Conservation (phyloP, 495 filamentous ascomycete species). For the Aspergillus ellipticus region DNA sequence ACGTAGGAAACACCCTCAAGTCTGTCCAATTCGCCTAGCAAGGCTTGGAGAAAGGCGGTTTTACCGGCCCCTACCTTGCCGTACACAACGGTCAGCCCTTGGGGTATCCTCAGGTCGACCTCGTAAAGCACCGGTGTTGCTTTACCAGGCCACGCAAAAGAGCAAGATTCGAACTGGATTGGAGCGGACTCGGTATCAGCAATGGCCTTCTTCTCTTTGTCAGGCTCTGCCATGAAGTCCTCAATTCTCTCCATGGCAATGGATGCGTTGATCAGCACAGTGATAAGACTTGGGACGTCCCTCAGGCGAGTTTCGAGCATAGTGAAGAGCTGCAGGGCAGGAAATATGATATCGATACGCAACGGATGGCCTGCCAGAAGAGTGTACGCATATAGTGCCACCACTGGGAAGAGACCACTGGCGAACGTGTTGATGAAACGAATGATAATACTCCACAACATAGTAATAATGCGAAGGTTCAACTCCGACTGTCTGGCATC, state of each 20-base stretch:
- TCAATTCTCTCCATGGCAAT: constrained; percentile 77
- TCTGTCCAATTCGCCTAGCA: constrained; percentile 75
- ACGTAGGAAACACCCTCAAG: constrained; percentile 53
- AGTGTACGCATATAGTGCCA: constrained; percentile 76
- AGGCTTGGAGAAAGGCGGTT: constrained; percentile 70
- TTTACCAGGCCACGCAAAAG: constrained; percentile 74
- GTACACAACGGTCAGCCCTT: constrained; percentile 62
- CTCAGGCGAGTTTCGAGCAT: constrained; percentile 68
- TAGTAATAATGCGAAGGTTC: constrained; percentile 59
- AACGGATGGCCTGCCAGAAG: constrained; percentile 59
- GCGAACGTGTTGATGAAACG: constrained; percentile 59
- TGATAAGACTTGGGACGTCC: constrained; percentile 68
- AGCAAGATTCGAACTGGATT: constrained; percentile 57
- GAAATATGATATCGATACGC: constrained; percentile 75
- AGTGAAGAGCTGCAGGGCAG: constrained; percentile 71
- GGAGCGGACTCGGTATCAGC: constrained; percentile 24
- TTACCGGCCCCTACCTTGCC: constrained; percentile 81
- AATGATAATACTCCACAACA: constrained; percentile 56
- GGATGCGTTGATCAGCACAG: constrained; percentile 66
- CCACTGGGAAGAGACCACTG: constrained; percentile 69
- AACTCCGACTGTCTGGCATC: constrained; percentile 65
- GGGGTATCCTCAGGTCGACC: constrained; percentile 56
- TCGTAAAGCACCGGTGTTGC: constrained; percentile 56
- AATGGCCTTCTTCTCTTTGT: constrained; percentile 54
- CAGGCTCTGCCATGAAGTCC: constrained; percentile 76